A percentile compares a stretch with the other conserved stretches of the same genome.
Conservation (phyloP, 805 yeast species). For the Metschnikowia aberdeeniae region DNA sequence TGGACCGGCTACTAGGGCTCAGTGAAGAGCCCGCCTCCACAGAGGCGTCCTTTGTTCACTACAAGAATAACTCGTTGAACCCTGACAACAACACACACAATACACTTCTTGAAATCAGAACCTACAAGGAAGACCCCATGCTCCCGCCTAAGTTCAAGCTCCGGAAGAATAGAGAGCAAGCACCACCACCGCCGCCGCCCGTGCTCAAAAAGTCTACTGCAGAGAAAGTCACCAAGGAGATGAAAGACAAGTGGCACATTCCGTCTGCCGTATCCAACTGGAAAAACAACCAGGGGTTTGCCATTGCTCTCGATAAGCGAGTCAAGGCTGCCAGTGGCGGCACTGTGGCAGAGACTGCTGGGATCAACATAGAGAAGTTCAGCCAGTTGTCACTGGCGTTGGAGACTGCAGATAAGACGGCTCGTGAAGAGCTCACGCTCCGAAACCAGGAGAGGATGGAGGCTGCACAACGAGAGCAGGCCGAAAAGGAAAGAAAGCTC, state of each 20-base stretch:
- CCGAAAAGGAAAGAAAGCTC: constrained; percentile 27
- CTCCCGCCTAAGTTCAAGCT: constrained; percentile 75
- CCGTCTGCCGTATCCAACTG: constrained; percentile 93
- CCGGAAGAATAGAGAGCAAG: constrained; percentile 61
- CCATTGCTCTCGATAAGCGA: constrained; percentile 76
- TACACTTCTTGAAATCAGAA: constrained; percentile 60
- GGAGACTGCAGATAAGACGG: constrained; percentile 32
- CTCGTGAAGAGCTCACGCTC: constrained; percentile 25
- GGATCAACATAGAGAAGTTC: constrained; percentile 53
- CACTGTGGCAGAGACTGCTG: constrained; percentile 26
- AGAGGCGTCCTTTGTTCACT: constrained; percentile 17
- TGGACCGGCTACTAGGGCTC: constrained; percentile 48
- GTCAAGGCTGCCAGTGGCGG: constrained; percentile 48
- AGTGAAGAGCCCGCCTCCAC: constrained; percentile 18
- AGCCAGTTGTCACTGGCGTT: constrained; percentile 67
- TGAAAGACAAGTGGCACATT: constrained; percentile 76
- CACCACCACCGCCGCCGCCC: constrained; percentile 64
- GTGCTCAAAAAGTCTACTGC: constrained; percentile 52
- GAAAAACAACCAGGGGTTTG: constrained; percentile 90
- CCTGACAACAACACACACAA: constrained; percentile 16
- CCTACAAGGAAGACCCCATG: constrained; percentile 74
- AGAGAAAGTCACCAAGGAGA: constrained; percentile 60
- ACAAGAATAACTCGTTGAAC: constrained; percentile 15
- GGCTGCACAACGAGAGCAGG: constrained; percentile 23
- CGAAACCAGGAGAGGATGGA: constrained; percentile 27